Percentiles rank a stretch among this genome's conserved stretches.
Conservation (phyloP, 257 asterid genomes). For the Phtheirospermum japonicum region DNA sequence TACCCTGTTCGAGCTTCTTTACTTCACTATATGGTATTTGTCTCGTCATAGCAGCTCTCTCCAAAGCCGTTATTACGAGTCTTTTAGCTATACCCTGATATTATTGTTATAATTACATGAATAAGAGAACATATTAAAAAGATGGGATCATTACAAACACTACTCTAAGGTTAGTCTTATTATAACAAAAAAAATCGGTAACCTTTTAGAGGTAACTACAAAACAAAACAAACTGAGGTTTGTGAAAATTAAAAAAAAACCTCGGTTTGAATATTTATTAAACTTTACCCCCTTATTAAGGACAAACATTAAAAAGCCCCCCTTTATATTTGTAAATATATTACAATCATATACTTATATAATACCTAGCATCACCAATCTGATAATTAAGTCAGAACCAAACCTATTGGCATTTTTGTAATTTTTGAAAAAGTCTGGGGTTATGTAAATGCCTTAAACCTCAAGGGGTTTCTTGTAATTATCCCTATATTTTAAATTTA, state of each 20-base stretch:
- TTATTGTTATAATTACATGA: background rate
- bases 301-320: too few species aligned
- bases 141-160: background rate
- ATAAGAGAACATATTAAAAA: too few species aligned
- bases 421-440: too few species aligned
- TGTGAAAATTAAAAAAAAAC: background rate
- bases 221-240: background rate
- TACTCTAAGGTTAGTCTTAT: background rate
- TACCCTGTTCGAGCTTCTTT: slow-evolving; percentile 44
- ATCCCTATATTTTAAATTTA: background rate
- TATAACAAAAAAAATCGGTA: background rate
- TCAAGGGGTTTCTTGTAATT: background rate
- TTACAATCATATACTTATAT: too few species aligned
- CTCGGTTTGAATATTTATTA: too few species aligned
- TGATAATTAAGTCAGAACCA: too few species aligned
- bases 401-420: too few species aligned
- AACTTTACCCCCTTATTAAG: too few species aligned
- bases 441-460: too few species aligned
- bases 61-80: slow-evolving; percentile 51
- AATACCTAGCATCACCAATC: too few species aligned
- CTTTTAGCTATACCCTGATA: slow-evolving; percentile 75
- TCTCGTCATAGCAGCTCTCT: slow-evolving; percentile 42
- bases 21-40: slow-evolving; percentile 43
- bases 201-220: background rate
- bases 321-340: too few species aligned